Evolutionary conservation across 2,329 filamentous ascomycete genomes (phyloP), one percentile per base, ranked within the genome.

Genomic region (Trichothecium roseum): DNA sequence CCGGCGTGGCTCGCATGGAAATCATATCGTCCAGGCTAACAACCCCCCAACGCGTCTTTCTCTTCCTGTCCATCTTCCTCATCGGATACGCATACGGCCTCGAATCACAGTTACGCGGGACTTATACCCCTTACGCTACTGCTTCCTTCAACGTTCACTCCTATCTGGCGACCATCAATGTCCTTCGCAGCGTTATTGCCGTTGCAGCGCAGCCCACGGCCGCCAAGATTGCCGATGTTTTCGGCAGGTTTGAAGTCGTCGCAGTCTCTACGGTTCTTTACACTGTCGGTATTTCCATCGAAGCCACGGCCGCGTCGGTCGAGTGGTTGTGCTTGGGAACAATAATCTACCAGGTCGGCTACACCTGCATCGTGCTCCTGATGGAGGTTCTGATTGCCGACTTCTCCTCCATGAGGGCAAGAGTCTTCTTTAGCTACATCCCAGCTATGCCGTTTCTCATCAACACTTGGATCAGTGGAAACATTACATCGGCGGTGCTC

Each of bases 391-490:
- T 80, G 16, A 60, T 80, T 12, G 74, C 68, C 15, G 75, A 80
- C 44, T 63, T 73, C 12, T 74, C 74, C 0, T 77, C 74, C 0
- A 66, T 74, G 41, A 62, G 72, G 5, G 68, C 71, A 4, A 71
- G 75, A 39, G 58, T 79, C 3, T 62, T 79, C 39, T 78, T 76
- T 57, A 75, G 70, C 15, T 79, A 75, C 36, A 57, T 81, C n/a
- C 74, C 74, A 0, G 69, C 70, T 0, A 49, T 67, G 3, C 74
- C 74, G 0, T 78, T 75, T 45, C 48, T 78, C 30, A 60, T 75
- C 51, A 80, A 79, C 46, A 74, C 74, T 0, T 81, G 75, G 75
- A 63, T 79, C 12, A 72, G 70, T 40, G 76, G 75, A 15, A 66
- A 72, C 41, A 55, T 81, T 34, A 66, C 70, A 0, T 48, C 53